Conservation (phyloP, 192 early-diverging fungal species). For the Nowakowskiella sp. region DNA sequence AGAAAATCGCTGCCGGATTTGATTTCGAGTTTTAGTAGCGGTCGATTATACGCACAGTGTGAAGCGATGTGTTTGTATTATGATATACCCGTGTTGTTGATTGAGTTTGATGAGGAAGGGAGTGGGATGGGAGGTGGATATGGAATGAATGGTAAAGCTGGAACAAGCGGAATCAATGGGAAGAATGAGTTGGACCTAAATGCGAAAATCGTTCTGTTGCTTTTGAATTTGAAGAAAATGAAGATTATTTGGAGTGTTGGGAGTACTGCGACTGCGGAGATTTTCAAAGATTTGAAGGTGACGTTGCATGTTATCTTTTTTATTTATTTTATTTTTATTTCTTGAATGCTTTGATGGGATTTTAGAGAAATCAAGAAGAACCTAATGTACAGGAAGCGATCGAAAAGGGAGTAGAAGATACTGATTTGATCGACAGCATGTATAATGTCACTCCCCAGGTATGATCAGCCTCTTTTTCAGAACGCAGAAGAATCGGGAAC, state of each 20-base stretch:
- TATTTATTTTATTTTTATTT: no score
- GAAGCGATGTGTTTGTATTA: slow-evolving; percentile 86
- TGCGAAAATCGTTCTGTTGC: slow-evolving; percentile 70
- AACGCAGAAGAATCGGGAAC: not conserved
- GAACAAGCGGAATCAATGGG: slow-evolving; percentile 18
- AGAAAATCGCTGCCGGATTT: slow-evolving; percentile 88
- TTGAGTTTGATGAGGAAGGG: slow-evolving; percentile 85
- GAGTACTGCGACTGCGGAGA: slow-evolving; percentile 73
- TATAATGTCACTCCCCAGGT: slow-evolving; percentile 63
- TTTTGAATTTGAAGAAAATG: slow-evolving; percentile 76
- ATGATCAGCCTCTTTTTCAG: slow-evolving; percentile 5
- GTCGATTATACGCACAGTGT: slow-evolving; percentile 82
- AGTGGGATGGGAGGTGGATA: slow-evolving; percentile 8
- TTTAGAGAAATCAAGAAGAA: slow-evolving; percentile 63
- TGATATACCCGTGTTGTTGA: slow-evolving; percentile 65
- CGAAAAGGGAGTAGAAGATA: slow-evolving; percentile 58
- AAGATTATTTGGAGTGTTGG: slow-evolving; percentile 81
- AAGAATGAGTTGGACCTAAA: slow-evolving; percentile 17
- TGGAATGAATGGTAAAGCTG: not conserved
- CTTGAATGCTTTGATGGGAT: no score
- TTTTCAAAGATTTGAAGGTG: slow-evolving; percentile 85
- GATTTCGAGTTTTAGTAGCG: slow-evolving; percentile 70
- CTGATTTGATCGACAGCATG: slow-evolving; percentile 54
- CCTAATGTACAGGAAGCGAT: slow-evolving; percentile 64
- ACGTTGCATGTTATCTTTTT: not conserved